Base-by-base conservation (phyloP, 2,329 filamentous ascomycete genomes). In the Fusarium brevicatenulatum region DNA sequence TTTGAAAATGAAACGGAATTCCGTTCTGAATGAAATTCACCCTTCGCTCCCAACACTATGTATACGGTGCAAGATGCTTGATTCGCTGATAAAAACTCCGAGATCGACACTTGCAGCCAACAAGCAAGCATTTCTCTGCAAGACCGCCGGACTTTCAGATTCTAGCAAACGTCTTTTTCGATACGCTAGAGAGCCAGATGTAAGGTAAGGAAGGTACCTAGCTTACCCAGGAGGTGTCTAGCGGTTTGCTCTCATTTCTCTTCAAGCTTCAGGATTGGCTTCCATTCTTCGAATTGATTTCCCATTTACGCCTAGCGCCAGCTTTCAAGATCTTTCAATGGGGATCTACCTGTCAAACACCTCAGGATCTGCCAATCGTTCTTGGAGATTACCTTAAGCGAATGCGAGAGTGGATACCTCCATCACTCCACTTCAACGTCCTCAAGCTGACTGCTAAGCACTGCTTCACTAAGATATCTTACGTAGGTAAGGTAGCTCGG, bases 381-480 rank as follows among this genome's bases (percentile, higher is more conserved):
- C 21, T 21, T 21, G 23, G 28, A 19, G 25, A 32, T 21, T 18
- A 37, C 36, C 5, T 25, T n/a, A 72, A 57, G 68, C 71, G 71
- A 73, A 40, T 73, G 71, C 71, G 71, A 72, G 53, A 34, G 71
- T 63, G 71, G 68, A 21, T 34, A 6, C 30, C 52, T 32, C 15
- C 39, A 43, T 42, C 36, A 50, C 68, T 74, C 68, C 68, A 73
- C 68, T 25, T 13, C 47, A 43, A 62, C 60, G 46, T 54, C 44
- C 44, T 39, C n/a, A 25, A 53, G 57, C 50, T 63, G 55, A 62
- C 23, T 69, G 25, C 25, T 25, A 25, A 25, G 25, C 25, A 25
- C 25, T 25, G 56, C 28, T 30, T 55, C 37, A 50, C 28, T 64
- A 25, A 32, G 15, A 52, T 25, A 23, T 37, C 36, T 19, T 37